Evolutionary conservation across 2,329 filamentous ascomycete genomes (phyloP), one percentile per base, ranked within the genome.

Genomic region (Cytospora piceicola): DNA sequence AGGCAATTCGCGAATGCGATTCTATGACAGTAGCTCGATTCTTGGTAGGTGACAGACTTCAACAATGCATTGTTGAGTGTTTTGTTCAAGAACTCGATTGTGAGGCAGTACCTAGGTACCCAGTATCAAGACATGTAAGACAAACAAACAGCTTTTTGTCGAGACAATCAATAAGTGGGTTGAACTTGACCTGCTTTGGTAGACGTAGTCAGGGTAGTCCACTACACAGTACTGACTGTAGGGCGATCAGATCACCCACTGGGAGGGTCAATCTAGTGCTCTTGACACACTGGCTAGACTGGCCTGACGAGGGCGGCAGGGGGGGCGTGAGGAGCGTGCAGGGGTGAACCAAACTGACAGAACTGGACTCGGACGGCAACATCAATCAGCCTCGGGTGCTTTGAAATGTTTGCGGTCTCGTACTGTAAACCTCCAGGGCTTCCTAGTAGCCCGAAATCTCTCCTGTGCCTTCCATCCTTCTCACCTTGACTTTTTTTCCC

Each of bases 341-440:
- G 34, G 34, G 34, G 34, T 34, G 32, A 8, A 34, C 32, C 32
- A 34, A 34, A 34, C 32, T 1, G 11, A 36, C 46, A 24, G 46
- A 7, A 49, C 46, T 49, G 17, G 46, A 24, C n/a, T 49, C n/a
- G 42, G 20, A 9, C n/a, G 46, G n/a, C 46, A 12, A 24, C n/a
- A 49, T 22, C 15, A 7, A 42, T 20, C 46, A 49, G 46, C n/a
- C 46, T 24, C 46, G 46, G 46, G 46, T 49, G 46, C n/a, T 11
- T 49, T 49, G 46, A 63, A 63, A 63, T 63, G 61, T 63, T 63
- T 63, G 61, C 61, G 53, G 61, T n/a, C 52, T 52, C n/a, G n/a
- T n/a, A n/a, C n/a, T 57, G 61, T 36, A 55, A 63, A 63, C 61
- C 39, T 57, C 9, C 53, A 51, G 27, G 53, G 17, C 22, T 30